Conservation (phyloP, 768 basidiomycete genomes). For the Serendipita vermifera region DNA sequence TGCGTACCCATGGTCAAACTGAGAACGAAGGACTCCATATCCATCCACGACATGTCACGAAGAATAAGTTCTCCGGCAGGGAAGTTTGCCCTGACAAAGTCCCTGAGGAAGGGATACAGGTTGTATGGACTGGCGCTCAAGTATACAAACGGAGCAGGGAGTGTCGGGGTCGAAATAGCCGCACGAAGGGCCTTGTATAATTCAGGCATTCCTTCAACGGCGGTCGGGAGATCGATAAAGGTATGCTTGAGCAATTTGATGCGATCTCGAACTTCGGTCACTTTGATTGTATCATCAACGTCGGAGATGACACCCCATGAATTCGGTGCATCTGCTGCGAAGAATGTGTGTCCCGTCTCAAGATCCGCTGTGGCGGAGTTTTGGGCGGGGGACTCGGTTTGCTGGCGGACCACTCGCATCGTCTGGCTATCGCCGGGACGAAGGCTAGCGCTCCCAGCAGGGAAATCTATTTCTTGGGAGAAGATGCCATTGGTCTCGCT, state of each 20-base stretch:
- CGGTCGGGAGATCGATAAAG: background rate
- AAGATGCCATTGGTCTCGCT: background rate
- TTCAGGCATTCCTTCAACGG: conserved; percentile 4
- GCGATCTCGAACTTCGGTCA: conserved; percentile 4
- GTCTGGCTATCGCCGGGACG: background rate
- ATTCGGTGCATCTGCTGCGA: background rate
- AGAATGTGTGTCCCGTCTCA: background rate
- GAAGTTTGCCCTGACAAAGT: background rate
- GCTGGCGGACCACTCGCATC: background rate
- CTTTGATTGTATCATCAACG: conserved; percentile 6
- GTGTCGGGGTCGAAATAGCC: background rate
- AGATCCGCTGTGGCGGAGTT: background rate
- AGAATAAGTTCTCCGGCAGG: background rate
- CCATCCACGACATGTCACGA: background rate
- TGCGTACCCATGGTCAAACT: background rate
- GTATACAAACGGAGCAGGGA: background rate
- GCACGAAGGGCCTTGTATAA: background rate
- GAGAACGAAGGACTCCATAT: background rate
- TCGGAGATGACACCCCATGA: background rate
- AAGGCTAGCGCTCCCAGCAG: background rate
- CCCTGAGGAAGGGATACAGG: conserved; percentile 9
- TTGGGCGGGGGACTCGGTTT: background rate
- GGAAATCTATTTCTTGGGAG: background rate
- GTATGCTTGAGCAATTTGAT: conserved; percentile 8
- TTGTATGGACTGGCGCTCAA: background rate